A percentile compares a stretch with the other conserved stretches of the same genome.
Evolutionary conservation across 768 basidiomycete species (phyloP).

Genomic region (Boletus fagicola): DNA sequence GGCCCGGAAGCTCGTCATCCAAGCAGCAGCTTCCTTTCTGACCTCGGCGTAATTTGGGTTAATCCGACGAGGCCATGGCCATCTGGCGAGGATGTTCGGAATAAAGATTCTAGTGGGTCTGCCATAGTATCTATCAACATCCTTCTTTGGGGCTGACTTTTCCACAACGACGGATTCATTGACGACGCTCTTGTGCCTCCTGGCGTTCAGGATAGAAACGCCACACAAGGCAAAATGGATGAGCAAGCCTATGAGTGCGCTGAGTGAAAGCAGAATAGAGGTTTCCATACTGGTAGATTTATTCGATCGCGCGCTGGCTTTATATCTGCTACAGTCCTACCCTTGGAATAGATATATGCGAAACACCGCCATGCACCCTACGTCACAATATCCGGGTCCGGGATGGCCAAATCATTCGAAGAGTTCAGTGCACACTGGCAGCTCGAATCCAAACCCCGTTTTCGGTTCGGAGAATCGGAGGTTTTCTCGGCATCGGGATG

Average conservation of each 20-base stretch:
- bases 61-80: conserved; percentile 16
- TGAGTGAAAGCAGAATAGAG: background rate
- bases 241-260: background rate
- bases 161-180: no score
- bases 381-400: background rate
- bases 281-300: conserved; percentile 1
- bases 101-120: conserved; percentile 7
- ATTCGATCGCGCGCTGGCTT: background rate
- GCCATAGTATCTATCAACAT: no score
- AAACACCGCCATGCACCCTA: background rate
- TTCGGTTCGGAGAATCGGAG: background rate
- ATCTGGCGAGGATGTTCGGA: conserved; percentile 11
- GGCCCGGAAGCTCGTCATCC: conserved; percentile 7
- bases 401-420: background rate
- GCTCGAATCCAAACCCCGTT: no score
- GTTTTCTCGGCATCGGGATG: background rate
- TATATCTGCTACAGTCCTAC: background rate
- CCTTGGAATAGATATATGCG: background rate
- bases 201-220: background rate
- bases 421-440: no score
- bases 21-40: conserved; percentile 5
- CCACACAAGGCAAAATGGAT: background rate
- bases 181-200: background rate
- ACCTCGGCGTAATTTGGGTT: conserved; percentile 1
- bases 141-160: background rate